Evolutionary conservation across 768 basidiomycete genomes (phyloP).

Genomic region (Boletus subparvulus): DNA sequence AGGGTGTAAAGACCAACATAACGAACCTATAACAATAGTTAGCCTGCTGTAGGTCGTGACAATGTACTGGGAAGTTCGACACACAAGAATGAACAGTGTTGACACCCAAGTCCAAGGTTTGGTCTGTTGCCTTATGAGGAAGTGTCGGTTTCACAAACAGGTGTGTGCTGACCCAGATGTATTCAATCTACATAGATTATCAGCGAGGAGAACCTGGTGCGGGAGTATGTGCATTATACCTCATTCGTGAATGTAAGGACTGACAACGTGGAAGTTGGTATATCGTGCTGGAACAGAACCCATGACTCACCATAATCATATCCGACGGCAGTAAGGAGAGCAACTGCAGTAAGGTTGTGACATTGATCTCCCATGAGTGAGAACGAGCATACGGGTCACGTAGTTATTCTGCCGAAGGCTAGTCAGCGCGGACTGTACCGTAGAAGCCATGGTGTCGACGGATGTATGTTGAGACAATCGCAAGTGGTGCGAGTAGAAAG

Average conservation of each 20-base stretch:
- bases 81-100: constrained; percentile 3
- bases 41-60: background rate
- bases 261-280: background rate
- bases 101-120: background rate
- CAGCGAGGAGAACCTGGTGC: background rate
- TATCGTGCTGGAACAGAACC: background rate
- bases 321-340: background rate
- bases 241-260: constrained; percentile 11
- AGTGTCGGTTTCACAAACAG: too few species aligned
- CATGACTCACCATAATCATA: constrained; percentile 9
- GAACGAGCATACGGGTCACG: background rate
- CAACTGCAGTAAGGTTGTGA: background rate
- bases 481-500: too few species aligned
- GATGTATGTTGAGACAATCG: too few species aligned
- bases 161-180: background rate
- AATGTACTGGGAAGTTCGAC: background rate
- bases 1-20: constrained; percentile 4
- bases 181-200: background rate
- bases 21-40: constrained; percentile 3
- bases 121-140: background rate
- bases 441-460: background rate
- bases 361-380: background rate
- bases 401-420: too few species aligned
- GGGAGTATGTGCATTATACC: background rate
- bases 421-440: background rate